phyloP scores from a whole-genome alignment of 2,329 filamentous ascomycete genomes.

The Calonectria multiphialidica region DNA sequence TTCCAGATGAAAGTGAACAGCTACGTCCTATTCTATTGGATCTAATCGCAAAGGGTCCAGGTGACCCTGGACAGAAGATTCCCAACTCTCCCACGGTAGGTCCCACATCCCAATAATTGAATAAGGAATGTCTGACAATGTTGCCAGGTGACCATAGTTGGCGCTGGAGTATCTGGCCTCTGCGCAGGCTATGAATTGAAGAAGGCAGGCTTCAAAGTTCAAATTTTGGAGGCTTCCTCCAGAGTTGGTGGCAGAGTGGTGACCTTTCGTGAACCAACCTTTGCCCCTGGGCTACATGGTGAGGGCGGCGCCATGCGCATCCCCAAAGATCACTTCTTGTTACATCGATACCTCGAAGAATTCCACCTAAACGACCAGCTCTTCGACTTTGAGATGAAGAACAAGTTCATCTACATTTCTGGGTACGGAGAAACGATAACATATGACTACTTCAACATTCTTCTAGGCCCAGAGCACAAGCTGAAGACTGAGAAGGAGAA shows the following conservation, averaged over 20 bases:
- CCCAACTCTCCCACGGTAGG: background rate
- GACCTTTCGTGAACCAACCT: background rate
- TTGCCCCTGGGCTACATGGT: background rate
- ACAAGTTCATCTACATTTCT: background rate
- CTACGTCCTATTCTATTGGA: background rate
- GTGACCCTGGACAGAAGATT: background rate
- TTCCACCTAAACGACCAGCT: background rate
- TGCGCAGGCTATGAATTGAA: background rate
- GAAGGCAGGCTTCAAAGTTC: background rate
- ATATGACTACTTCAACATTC: background rate
- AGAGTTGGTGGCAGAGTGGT: background rate
- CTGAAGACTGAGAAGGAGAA: background rate
- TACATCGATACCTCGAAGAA: background rate
- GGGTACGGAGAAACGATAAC: background rate
- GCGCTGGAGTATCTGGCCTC: background rate
- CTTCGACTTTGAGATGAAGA: background rate
- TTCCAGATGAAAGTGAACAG: background rate
- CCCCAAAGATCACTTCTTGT: background rate
- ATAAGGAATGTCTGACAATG: background rate
- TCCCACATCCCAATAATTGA: background rate
- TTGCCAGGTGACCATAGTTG: background rate
- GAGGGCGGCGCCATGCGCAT: background rate
- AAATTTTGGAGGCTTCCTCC: background rate
- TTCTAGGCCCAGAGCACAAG: background rate
- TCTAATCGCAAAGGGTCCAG: background rate